Percentiles rank a stretch among this genome's conserved stretches.
Conservation (phyloP, 768 basidiomycete species). For the Thelephora aurantiotincta region DNA sequence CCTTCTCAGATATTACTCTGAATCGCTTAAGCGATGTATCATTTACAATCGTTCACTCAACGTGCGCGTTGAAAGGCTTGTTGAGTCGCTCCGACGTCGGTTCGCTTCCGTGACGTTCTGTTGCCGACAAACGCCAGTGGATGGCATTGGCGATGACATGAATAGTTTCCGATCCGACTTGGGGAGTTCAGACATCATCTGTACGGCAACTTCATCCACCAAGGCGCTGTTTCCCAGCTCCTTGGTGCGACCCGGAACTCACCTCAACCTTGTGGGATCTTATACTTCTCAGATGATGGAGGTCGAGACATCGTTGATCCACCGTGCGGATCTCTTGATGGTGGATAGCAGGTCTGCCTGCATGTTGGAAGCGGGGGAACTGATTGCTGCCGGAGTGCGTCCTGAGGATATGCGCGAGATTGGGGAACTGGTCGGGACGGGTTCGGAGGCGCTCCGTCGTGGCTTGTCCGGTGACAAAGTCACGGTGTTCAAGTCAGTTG, state of each 20-base stretch:
- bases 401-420: slow-evolving; percentile 43
- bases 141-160: slow-evolving; percentile 3
- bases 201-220: slow-evolving; percentile 61
- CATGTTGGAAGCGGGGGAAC: slow-evolving; percentile 67
- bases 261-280: slow-evolving; percentile 68
- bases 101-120: slow-evolving; percentile 14
- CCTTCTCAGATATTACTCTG: slow-evolving; percentile 37
- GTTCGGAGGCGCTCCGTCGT: neutral
- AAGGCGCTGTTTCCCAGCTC: slow-evolving; percentile 53
- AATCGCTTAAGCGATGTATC: slow-evolving; percentile 35
- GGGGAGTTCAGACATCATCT: slow-evolving; percentile 42
- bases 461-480: slow-evolving; percentile 19
- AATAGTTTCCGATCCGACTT: slow-evolving; percentile 21
- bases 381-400: slow-evolving; percentile 39
- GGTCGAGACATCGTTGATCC: slow-evolving; percentile 43
- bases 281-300: slow-evolving; percentile 74
- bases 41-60: slow-evolving; percentile 51
- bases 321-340: slow-evolving; percentile 39
- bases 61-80: slow-evolving; percentile 29
- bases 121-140: neutral
- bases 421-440: slow-evolving; percentile 37
- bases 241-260: slow-evolving; percentile 48
- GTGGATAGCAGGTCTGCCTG: slow-evolving; percentile 71
- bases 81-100: slow-evolving; percentile 13
- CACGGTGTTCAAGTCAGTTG: slow-evolving; percentile 82